Evolutionary conservation across 495 filamentous ascomycete genomes (phyloP).

Genomic region (Cladorrhinum samala): DNA sequence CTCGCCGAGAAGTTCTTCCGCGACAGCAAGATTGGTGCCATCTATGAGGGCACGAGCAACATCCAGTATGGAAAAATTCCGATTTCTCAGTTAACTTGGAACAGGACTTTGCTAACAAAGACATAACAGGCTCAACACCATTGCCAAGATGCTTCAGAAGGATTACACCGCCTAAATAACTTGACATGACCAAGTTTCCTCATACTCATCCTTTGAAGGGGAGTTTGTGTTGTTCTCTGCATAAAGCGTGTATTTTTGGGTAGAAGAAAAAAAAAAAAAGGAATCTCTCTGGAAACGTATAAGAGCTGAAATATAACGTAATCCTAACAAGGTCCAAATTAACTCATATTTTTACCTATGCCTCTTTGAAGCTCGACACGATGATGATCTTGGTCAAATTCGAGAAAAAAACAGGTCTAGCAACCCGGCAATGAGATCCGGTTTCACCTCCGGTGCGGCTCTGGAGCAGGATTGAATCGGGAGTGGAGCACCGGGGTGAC

Average conservation of each 20-base stretch:
- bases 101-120: constrained; percentile 53
- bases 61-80: constrained; percentile 46
- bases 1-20: constrained; percentile 97
- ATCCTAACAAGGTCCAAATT: too few species aligned
- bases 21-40: constrained; percentile 97
- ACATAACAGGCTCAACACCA: constrained; percentile 76
- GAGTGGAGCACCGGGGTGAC: background rate
- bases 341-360: too few species aligned
- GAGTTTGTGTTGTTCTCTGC: background rate
- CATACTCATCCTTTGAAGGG: constrained; percentile 1
- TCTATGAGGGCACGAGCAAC: constrained; percentile 89
- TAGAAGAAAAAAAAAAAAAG: too few species aligned
- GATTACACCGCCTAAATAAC: constrained; percentile 59
- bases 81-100: too few species aligned
- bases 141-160: constrained; percentile 89
- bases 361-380: too few species aligned
- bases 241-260: too few species aligned
- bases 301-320: too few species aligned
- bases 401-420: too few species aligned
- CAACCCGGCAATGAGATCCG: too few species aligned
- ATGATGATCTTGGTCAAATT: too few species aligned
- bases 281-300: background rate
- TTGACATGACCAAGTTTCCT: background rate
- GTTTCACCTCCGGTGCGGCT: background rate
- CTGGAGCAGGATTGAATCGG: background rate